Evolutionary conservation across 2,329 filamentous ascomycete genomes (phyloP).

Genomic region (Dothidotthia symphoricarpi): DNA sequence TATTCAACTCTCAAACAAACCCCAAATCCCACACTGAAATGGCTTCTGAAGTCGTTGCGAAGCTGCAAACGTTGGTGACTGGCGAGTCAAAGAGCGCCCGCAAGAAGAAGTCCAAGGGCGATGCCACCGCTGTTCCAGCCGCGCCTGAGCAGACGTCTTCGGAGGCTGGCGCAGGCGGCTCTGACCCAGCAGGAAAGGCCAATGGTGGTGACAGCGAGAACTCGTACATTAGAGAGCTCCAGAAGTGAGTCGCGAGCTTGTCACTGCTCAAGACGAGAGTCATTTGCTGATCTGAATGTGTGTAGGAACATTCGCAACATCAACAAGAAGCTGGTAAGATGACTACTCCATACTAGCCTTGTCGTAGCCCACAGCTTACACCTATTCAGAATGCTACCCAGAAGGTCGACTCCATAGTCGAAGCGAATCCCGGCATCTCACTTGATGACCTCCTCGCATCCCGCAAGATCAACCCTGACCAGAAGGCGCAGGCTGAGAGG

Average conservation of each 20-base stretch:
- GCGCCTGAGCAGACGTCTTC: constrained; percentile 38
- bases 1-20: constrained; percentile 5
- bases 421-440: constrained; percentile 66
- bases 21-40: constrained; percentile 21
- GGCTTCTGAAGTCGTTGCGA: constrained; percentile 59
- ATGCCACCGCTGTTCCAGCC: constrained; percentile 46
- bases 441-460: constrained; percentile 70
- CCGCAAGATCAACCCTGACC: constrained; percentile 76
- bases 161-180: constrained; percentile 30
- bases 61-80: constrained; percentile 62
- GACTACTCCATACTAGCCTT: constrained; percentile 2
- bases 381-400: constrained; percentile 61
- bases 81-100: constrained; percentile 52
- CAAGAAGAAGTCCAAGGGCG: constrained; percentile 53
- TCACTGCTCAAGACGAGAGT: constrained; percentile 3
- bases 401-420: constrained; percentile 69
- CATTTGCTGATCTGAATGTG: constrained; percentile 15
- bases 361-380: constrained; percentile 18
- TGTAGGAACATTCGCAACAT: constrained; percentile 82
- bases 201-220: constrained; percentile 69
- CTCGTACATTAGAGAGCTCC: constrained; percentile 79
- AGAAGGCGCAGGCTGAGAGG: constrained; percentile 74
- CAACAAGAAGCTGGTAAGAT: constrained; percentile 87
- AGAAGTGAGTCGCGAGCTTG: constrained; percentile 66
- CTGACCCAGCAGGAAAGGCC: constrained; percentile 40